These are phyloP conservation scores for Rubroboletus satanas DNA, from an alignment of 768 basidiomycete species.

Conservation along the genomic window DNA sequence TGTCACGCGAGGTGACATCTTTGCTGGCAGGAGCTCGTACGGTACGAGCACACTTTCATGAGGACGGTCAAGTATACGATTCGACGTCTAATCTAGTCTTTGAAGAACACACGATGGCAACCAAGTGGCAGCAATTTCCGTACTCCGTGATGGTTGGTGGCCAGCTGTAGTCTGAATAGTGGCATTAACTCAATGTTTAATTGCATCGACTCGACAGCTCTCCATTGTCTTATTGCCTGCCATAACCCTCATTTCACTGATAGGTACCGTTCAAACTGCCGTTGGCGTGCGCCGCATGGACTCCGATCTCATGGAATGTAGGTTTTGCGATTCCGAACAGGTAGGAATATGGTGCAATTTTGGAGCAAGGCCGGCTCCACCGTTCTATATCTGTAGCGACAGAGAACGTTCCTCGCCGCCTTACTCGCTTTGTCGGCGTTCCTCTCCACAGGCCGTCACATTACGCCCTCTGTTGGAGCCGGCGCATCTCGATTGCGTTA, in stretches of 20 bases:
- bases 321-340: background rate
- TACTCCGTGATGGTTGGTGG: background rate
- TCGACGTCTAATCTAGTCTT: background rate
- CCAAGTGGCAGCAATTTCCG: conserved; percentile 2
- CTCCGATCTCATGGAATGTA: background rate
- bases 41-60: background rate
- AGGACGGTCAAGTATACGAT: background rate
- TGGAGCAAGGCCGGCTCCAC: background rate
- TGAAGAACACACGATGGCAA: conserved; percentile 1
- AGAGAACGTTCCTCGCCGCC: background rate
- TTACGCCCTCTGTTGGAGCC: background rate
- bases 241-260: background rate
- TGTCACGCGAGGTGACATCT: background rate
- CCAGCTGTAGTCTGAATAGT: conserved; percentile 4
- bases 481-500: background rate
- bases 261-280: background rate
- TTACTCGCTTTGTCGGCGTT: background rate
- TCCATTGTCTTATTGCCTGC: background rate
- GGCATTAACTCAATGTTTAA: background rate
- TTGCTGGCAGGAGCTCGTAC: background rate
- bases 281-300: background rate
- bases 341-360: background rate
- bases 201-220: background rate
- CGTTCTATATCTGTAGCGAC: background rate
- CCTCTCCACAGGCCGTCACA: background rate